Conservation (phyloP, 768 basidiomycete species). For the Leccinum incarnatum region DNA sequence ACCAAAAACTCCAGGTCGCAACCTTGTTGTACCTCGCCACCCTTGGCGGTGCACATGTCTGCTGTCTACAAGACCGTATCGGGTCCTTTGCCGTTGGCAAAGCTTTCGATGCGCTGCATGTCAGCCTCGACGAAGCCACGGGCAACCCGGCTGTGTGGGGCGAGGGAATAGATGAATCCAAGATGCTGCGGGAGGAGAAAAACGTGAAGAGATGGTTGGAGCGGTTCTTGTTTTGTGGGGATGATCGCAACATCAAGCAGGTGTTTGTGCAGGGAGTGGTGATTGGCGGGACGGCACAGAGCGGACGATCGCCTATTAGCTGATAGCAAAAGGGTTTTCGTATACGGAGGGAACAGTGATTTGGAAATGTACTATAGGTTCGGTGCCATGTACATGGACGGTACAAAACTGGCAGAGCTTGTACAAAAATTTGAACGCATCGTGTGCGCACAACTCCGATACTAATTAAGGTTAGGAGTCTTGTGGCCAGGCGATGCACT, state of each 20-base stretch:
- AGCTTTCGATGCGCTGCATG: conserved; percentile 83
- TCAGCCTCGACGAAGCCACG: conserved; percentile 49
- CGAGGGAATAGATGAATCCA: conserved; percentile 21
- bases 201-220: conserved; percentile 62
- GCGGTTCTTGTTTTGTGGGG: conserved; percentile 80
- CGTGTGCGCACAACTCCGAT: too few species aligned
- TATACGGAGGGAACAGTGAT: neutral
- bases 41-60: conserved; percentile 82
- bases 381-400: too few species aligned
- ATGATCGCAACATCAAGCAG: conserved; percentile 73
- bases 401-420: too few species aligned
- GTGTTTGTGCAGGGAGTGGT: conserved; percentile 81
- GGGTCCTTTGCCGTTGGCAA: conserved; percentile 79
- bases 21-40: conserved; percentile 88
- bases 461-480: too few species aligned
- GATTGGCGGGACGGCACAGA: conserved; percentile 55
- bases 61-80: conserved; percentile 57
- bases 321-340: neutral
- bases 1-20: conserved; percentile 62
- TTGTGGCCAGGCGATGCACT: too few species aligned
- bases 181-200: conserved; percentile 14
- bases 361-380: neutral
- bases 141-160: conserved; percentile 60
- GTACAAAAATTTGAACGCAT: too few species aligned
- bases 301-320: neutral